Base-by-base conservation (phyloP, 1,139 yeast species). In the Kurtzmaniella quercitrusa region DNA sequence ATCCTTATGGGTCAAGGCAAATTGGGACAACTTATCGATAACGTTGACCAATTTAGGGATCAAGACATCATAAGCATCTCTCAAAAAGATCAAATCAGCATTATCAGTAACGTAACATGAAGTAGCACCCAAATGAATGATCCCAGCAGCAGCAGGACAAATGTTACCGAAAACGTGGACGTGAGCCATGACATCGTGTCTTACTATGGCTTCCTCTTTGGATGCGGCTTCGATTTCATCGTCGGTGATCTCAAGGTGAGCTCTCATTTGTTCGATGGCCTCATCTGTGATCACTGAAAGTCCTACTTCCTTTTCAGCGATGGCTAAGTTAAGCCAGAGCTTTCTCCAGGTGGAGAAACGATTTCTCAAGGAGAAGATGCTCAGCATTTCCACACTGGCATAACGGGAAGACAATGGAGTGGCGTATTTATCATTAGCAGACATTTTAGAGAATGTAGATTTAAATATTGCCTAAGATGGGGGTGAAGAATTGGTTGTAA, bases 181-280 rank as follows among this genome's bases (percentile, higher is more conserved):
- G 58, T 93, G 98, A 46, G 98, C 96, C 99, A 93, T 93, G 56
- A 93, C 99, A 66, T 93, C 99, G 68, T 93, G 99, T 73, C 99
- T 86, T 45, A 93, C 98, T 64, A 86, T 90, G 46, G 98, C 96
- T 68, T 93, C 99, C 71, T 93, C 98, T 59, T 80, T 81, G 44
- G 93, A 74, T 39, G 98, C 98, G 48, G 75, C 87, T 45, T 75
- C 88, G 53, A 94, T 89, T 60, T 94, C 98, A 54, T 88, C 93
- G 64, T 93, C 98, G 18, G 97, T 84, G 68, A 93, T 89, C 45
- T 69, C 79, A 58, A 91, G 71, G 64, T 93, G 85, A 18, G 75
- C 65, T 50, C 77, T 72, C 91, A 93, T 85, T 72, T 93, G 88
- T 58, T 78, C 85, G 54, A 93, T 79, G 43, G 98, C 98, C 61